Base-by-base conservation (phyloP, 768 basidiomycete species). In the Calvatia gigantea region DNA sequence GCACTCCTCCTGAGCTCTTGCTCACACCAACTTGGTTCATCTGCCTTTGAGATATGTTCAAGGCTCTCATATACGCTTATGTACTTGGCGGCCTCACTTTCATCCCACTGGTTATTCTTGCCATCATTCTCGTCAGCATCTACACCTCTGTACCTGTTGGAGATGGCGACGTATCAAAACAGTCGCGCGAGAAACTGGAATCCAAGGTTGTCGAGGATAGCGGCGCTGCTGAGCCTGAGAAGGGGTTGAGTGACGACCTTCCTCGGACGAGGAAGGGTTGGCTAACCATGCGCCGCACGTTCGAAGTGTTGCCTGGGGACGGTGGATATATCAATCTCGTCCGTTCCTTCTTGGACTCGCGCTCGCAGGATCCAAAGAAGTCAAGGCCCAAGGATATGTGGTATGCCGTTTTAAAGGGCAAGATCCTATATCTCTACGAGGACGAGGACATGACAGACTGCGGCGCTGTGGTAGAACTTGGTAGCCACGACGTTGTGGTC, bases 321-420 rank as follows among this genome's bases (percentile, higher is more conserved):
- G 79, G 80, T 8, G 81, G 86, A 41, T 93, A 94, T 64, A 87
- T 91, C 52, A 84, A 79, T n/a, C 72, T 91, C 58, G 84, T 94
- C 64, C 83, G 83, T 54, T 86, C 88, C 12, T 89, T 91, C 65
- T 73, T 93, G 57, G 91, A 92, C 63, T 75, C 90, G 15, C 79
- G 89, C 54, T 91, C 90, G 48, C 89, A 90, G 66, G 91, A 94
- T 70, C 89, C 92, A 6, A 89, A 87, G 65, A 78, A 82, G 38
- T 85, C 88, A 12, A 80, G 89, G 47, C 92, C 94, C 14, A 93
- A 92, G 72, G 95, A 97, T 67, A 87, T 82, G 81, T 97, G 91
- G 86, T 97, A 87, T 67, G 90, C 88, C 51, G 92, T 87, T 6
- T 79, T 98, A 67, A 98, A 98, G 77, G 91, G 89, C 41, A 88